A percentile compares a stretch with the other conserved stretches of the same genome.
Evolutionary conservation across 1,139 yeast genomes (phyloP).

Genomic region (Saccharomyces hybrid): DNA sequence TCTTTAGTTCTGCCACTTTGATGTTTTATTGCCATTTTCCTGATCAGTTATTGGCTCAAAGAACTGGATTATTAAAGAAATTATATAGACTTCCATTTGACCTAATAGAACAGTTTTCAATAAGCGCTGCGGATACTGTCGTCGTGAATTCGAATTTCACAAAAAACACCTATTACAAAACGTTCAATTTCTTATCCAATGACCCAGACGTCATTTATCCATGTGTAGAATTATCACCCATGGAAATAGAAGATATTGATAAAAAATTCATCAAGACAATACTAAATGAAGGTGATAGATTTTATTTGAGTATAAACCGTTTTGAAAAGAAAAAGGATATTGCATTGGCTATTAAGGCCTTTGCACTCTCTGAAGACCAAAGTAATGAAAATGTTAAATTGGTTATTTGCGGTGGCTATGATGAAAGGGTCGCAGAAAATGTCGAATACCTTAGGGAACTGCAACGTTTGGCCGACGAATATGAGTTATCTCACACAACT

Average conservation of each 20-base stretch:
- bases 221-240: conserved; percentile 51
- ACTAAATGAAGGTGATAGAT: conserved; percentile 25
- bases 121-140: conserved; percentile 65
- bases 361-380: conserved; percentile 34
- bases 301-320: conserved; percentile 72
- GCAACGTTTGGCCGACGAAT: conserved; percentile 40
- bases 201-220: conserved; percentile 78
- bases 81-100: conserved; percentile 80
- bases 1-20: conserved; percentile 39
- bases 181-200: conserved; percentile 40
- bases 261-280: conserved; percentile 15
- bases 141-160: conserved; percentile 89
- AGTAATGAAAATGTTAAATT: conserved; percentile 37
- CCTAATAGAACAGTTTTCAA: conserved; percentile 69
- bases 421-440: conserved; percentile 66
- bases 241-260: conserved; percentile 18
- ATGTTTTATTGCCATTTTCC: conserved; percentile 95
- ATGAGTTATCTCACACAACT: conserved; percentile 43
- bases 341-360: conserved; percentile 66
- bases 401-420: conserved; percentile 90
- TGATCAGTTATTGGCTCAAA: conserved; percentile 68
- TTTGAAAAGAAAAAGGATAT: conserved; percentile 83
- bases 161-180: conserved; percentile 52
- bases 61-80: conserved; percentile 47
- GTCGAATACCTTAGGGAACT: conserved; percentile 62